Evolutionary conservation across 2,329 filamentous ascomycete species (phyloP), one percentile per base, ranked within the genome.

Genomic region (Nothophoma quercina): DNA sequence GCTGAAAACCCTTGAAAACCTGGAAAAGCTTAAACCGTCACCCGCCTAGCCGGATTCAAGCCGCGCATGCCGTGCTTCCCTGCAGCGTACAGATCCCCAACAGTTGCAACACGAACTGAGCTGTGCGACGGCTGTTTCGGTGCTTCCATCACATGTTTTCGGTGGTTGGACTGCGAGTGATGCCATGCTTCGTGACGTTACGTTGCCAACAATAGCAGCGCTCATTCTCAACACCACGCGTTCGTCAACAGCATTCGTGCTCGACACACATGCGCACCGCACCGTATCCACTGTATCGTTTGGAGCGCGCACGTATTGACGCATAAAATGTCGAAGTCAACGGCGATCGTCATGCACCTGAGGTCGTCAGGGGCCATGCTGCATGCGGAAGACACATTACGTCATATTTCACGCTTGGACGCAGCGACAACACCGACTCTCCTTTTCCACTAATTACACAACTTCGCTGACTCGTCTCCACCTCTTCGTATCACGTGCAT

Each of bases 11-110:
- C 57, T 42, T 57, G 26, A 47, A 38, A 51, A 30, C 48, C 55
- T 47, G 38, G 45, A 53, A 65, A 65, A 64, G 64, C 64, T 67
- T 67, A 60, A 61, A 59, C 63, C 25, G 50, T 30, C 50, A 44
- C 39, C 50, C 50, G 22, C 21, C 38, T 43, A 48, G 43, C 38
- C 43, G 43, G 36, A 33, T 38, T 21, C 26, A 38, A 53, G 43
- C 44, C 50, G 50, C 48, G 50, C 50, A 46, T 46, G 13, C 42
- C 23, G 30, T 41, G 25, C 26, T 33, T 41, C 38, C 48, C 43
- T 52, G 42, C 43, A 47, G 13, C 18, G 28, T 55, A 58, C 59
- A 56, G 56, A 55, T 63, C 58, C n/a, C 48, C 64, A 67, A 65
- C 64, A 61, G 54, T 55, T 55, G 48, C 55, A 55, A 55, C 51